Evolutionary conservation across 306 rosid genomes (phyloP), one percentile per base, ranked within the genome.

Genomic region (Oxytropis ochrocephala): DNA sequence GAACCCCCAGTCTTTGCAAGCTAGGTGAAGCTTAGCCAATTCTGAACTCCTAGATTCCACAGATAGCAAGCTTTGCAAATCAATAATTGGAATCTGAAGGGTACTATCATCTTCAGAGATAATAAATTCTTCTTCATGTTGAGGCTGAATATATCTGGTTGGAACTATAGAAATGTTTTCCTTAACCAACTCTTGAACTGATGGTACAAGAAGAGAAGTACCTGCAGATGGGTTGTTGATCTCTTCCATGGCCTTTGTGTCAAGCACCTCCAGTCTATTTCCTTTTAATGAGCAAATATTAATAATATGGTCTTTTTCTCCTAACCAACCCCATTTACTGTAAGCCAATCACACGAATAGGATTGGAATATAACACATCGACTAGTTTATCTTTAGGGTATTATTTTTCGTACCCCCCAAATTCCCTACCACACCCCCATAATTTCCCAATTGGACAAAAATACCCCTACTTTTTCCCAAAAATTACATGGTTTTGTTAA

Each of bases 1-100:
- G 67, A 81, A 77, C 9, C 85, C 85, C 85, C 82, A 77, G 3
- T 77, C 50, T 33, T 73, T 63, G 71, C 77, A 73, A 21, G 85
- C 80, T 69, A 39, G 58, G 52, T 77, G 82, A 73, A 81, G 77
- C 56, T 81, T 81, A 5, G n/a, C 51, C 67, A 81, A 56, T 57
- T 81, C 82, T 55, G 67, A 57, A 57, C 4, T 7, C 0, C 24
- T 49, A 16, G 13, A 30, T 61, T 81, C 49, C 48, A 0, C 1
- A 30, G 74, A 62, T 51, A 68, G 53, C 74, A 77, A 69, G 0
- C 3, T 77, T 2, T 77, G 36, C 74, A 68, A 30, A 13, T 81
- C 75, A 69, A 81, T 73, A 19, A 81, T 47, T 77, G 80, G 82
- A 19, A 81, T 69, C 8, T 77, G 30, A 57, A 32, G 74, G 5